These are phyloP conservation scores for Nicotiana undulata DNA, from an alignment of 257 asterid genomes.

Conservation along the genomic window DNA sequence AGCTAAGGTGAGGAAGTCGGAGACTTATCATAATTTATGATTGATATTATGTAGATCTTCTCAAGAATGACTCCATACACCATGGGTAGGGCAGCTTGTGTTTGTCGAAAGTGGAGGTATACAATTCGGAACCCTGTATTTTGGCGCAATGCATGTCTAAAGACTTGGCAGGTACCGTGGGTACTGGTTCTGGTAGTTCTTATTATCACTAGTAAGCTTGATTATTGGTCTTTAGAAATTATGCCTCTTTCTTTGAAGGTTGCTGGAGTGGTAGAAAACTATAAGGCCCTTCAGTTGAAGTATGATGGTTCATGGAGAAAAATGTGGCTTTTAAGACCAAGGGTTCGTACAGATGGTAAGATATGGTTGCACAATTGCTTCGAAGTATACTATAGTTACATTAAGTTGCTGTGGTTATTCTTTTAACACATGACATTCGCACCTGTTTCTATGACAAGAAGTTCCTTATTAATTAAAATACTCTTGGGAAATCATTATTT, in stretches of 20 bases:
- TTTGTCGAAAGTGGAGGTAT: conserved; percentile 94
- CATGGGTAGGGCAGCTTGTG: conserved; percentile 89
- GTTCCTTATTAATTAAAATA: not conserved
- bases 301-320: conserved; percentile 94
- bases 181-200: not conserved
- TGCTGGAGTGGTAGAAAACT: conserved; percentile 63
- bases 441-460: not conserved
- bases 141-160: conserved; percentile 90
- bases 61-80: conserved; percentile 66
- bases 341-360: conserved; percentile 91
- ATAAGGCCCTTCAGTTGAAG: conserved; percentile 49
- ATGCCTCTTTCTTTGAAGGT: conserved; percentile 27
- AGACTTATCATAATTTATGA: not conserved
- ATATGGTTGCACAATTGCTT: not conserved
- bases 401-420: not conserved
- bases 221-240: conserved; percentile 7
- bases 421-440: not conserved
- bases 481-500: not conserved
- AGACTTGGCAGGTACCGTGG: conserved; percentile 77
- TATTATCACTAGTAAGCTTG: not conserved
- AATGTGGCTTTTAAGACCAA: conserved; percentile 96
- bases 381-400: not conserved
- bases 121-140: conserved; percentile 88
- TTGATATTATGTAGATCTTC: conserved; percentile 51
- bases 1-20: not conserved